A percentile compares a stretch with the other conserved stretches of the same genome.
Evolutionary conservation across 2,329 filamentous ascomycete species (phyloP).

Genomic region (Furcasterigmium furcatum): DNA sequence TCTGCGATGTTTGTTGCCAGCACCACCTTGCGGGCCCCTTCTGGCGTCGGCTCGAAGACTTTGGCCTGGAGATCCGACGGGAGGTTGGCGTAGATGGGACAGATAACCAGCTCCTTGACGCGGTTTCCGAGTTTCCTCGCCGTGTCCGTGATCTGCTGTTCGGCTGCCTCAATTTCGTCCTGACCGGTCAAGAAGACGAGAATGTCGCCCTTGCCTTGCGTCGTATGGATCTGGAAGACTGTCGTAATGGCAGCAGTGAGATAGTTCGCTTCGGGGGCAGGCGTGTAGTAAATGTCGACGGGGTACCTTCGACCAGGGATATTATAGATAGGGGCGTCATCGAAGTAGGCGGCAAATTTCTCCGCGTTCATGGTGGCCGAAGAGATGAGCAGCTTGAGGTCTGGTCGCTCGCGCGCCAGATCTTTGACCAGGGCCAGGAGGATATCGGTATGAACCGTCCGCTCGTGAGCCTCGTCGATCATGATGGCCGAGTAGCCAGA

Average conservation of each 20-base stretch:
- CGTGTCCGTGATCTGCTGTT: slow-evolving; percentile 81
- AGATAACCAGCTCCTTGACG: slow-evolving; percentile 82
- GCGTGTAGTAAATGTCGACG: slow-evolving; percentile 88
- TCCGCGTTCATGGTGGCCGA: slow-evolving; percentile 93
- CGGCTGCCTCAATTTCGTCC: slow-evolving; percentile 90
- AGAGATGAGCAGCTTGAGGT: slow-evolving; percentile 87
- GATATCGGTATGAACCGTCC: slow-evolving; percentile 88
- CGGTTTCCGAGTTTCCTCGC: slow-evolving; percentile 81
- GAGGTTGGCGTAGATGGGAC: slow-evolving; percentile 91
- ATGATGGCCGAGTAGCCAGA: slow-evolving; percentile 83
- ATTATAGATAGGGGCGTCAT: slow-evolving; percentile 90
- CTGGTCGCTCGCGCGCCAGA: slow-evolving; percentile 75
- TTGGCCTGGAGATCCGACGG: slow-evolving; percentile 87
- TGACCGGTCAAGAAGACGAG: slow-evolving; percentile 93
- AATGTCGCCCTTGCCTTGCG: slow-evolving; percentile 82
- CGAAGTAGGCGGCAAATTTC: slow-evolving; percentile 89
- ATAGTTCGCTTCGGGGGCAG: slow-evolving; percentile 91
- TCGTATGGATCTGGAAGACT: slow-evolving; percentile 91
- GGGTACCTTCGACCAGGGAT: slow-evolving; percentile 87
- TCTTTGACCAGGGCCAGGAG: slow-evolving; percentile 86
- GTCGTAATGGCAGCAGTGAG: slow-evolving; percentile 88
- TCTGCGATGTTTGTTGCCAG: slow-evolving; percentile 97
- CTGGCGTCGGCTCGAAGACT: slow-evolving; percentile 91
- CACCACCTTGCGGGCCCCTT: slow-evolving; percentile 83
- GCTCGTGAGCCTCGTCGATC: slow-evolving; percentile 97